Conservation (phyloP, 2,329 filamentous ascomycete genomes). For the Fusarium nurragi region DNA sequence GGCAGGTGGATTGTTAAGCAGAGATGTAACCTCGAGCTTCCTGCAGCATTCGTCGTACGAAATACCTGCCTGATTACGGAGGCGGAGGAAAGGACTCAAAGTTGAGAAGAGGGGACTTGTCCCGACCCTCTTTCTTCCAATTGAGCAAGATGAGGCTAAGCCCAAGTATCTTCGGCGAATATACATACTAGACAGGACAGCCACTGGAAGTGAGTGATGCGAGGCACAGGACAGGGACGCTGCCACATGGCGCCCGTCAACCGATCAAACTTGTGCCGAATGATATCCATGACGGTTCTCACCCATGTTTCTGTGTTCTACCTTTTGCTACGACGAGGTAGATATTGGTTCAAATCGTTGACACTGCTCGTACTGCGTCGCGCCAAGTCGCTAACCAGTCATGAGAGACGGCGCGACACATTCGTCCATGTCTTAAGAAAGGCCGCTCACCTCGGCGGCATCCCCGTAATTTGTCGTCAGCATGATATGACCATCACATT, state of each 20-base stretch:
- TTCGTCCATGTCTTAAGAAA: conserved; percentile 27
- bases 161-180: conserved; percentile 8
- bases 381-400: neutral
- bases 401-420: neutral
- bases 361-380: neutral
- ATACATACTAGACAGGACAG: neutral
- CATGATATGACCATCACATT: conserved; percentile 38
- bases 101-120: conserved; percentile 3
- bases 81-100: neutral
- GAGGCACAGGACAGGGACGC: conserved; percentile 29
- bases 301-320: neutral
- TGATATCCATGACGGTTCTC: conserved; percentile 11
- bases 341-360: conserved; percentile 7
- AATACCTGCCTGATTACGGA: conserved; percentile 23
- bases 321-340: conserved; percentile 1
- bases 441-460: conserved; percentile 30
- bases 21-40: conserved; percentile 29
- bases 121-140: conserved; percentile 13
- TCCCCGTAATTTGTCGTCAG: conserved; percentile 39
- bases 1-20: conserved; percentile 41
- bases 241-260: conserved; percentile 40
- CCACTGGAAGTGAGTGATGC: conserved; percentile 6
- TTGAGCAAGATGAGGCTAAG: conserved; percentile 31
- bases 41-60: conserved; percentile 7
- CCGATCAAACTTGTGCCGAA: conserved; percentile 8